Conservation (phyloP, 352 stramenopile genomes). For the Globisporangium barbulae region DNA sequence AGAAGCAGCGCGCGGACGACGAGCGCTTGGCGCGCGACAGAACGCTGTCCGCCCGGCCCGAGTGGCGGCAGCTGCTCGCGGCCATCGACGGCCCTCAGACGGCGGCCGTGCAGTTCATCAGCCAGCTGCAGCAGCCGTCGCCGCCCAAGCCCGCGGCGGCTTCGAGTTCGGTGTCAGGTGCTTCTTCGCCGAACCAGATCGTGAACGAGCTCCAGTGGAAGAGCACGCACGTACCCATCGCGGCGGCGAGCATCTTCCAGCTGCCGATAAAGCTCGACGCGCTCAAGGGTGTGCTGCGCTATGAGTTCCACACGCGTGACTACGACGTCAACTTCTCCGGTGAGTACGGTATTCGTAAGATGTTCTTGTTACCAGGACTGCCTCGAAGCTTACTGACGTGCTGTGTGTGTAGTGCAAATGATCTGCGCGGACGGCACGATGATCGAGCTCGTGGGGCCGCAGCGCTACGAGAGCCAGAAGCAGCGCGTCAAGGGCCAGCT, state of each 20-base stretch:
- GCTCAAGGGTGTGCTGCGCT: constrained; percentile 48
- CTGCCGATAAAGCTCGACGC: constrained; percentile 75
- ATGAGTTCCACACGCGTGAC: constrained; percentile 64
- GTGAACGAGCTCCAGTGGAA: constrained; percentile 71
- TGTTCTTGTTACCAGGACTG: too few species aligned
- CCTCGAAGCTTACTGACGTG: neutral
- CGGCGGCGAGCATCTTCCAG: constrained; percentile 56
- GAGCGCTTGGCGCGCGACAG: constrained; percentile 35
- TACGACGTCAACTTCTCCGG: constrained; percentile 71
- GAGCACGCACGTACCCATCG: constrained; percentile 70
- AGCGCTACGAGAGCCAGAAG: constrained; percentile 68
- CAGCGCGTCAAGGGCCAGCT: constrained; percentile 40
- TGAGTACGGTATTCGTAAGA: neutral
- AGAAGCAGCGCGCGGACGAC: constrained; percentile 48
- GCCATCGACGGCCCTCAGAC: constrained; percentile 43
- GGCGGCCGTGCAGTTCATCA: constrained; percentile 1
- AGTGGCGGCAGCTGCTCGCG: constrained; percentile 58
- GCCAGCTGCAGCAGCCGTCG: constrained; percentile 8
- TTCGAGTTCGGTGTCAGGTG: neutral
- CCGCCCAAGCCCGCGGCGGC: constrained; percentile 7
- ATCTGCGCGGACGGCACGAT: constrained; percentile 53
- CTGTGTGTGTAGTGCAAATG: constrained; percentile 41
- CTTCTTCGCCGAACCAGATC: constrained; percentile 22
- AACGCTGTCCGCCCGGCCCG: constrained; percentile 35
- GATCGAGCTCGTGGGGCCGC: constrained; percentile 45